These are phyloP conservation scores for Paraphaeosphaeria minitans DNA, from an alignment of 2,329 filamentous ascomycete species.

Conservation along the genomic window DNA sequence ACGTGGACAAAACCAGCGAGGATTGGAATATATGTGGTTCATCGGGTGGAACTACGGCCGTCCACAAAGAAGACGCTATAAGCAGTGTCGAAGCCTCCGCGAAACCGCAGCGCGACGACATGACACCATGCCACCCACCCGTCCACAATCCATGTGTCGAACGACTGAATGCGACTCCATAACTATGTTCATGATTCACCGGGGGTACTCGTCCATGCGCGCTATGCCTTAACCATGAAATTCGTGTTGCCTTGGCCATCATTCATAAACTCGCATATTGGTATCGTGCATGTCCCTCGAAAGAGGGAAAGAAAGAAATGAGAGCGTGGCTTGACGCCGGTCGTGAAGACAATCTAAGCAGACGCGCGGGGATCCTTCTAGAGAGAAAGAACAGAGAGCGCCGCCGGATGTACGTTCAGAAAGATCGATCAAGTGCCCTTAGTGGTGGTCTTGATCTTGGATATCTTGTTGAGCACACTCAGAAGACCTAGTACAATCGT, in stretches of 20 bases:
- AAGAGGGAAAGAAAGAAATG: background rate
- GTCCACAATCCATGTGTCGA: background rate
- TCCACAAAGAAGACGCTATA: background rate
- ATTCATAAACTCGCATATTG: constrained; percentile 4
- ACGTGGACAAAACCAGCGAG: too few species aligned
- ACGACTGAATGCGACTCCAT: background rate
- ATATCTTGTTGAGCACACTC: constrained; percentile 35
- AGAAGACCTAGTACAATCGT: constrained; percentile 33
- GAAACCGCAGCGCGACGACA: background rate
- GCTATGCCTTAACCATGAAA: background rate
- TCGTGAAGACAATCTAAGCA: constrained; percentile 4
- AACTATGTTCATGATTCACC: background rate
- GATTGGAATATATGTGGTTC: background rate
- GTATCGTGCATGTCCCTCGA: constrained; percentile 4
- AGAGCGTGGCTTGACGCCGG: constrained; percentile 1
- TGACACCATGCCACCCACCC: background rate
- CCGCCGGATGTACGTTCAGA: constrained; percentile 3
- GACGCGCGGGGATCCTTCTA: background rate
- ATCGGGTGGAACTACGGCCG: background rate
- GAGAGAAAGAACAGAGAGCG: background rate
- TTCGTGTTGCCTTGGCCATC: background rate
- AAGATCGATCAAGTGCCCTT: background rate
- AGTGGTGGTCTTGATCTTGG: constrained; percentile 22
- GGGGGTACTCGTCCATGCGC: background rate
- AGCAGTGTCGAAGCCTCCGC: background rate